Conservation (phyloP, 805 yeast species). For the Metschnikowia kofuensis region DNA sequence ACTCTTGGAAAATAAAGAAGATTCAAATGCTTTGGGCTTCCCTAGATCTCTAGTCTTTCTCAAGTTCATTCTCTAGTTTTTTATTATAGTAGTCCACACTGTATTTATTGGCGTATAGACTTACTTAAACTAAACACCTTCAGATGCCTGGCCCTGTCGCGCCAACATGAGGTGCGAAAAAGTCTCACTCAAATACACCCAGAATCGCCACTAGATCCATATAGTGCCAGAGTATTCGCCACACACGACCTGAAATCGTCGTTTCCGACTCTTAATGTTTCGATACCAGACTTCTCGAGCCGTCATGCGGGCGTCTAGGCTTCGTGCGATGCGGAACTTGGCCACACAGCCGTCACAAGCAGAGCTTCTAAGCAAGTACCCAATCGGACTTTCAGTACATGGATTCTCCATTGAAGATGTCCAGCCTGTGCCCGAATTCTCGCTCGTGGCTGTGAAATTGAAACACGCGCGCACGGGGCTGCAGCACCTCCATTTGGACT, state of each 20-base stretch:
- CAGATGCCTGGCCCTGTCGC: no score
- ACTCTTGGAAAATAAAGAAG: no score
- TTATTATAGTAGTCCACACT: no score
- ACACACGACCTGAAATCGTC: not conserved
- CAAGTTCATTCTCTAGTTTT: no score
- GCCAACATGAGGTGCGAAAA: no score
- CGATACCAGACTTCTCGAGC: not conserved
- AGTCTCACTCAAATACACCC: no score
- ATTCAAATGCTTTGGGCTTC: no score
- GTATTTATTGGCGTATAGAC: no score
- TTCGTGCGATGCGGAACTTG: not conserved
- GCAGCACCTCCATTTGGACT: slow-evolving; percentile 78
- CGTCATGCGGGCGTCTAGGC: not conserved
- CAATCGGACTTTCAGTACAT: slow-evolving; percentile 57
- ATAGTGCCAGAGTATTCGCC: no score
- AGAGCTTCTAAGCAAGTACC: slow-evolving; percentile 41
- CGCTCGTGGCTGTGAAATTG: slow-evolving; percentile 73
- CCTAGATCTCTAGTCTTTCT: no score
- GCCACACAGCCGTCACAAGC: slow-evolving; percentile 10
- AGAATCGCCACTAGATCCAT: no score
- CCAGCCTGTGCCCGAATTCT: slow-evolving; percentile 74
- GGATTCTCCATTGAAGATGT: slow-evolving; percentile 69
- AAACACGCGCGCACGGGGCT: slow-evolving; percentile 70
- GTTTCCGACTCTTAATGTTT: not conserved
- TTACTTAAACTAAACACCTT: no score